A percentile compares a stretch with the other conserved stretches of the same genome.
These are phyloP conservation scores for Vitis cinerea DNA, from an alignment of 164 flowering plant species.

Conservation along the genomic window DNA sequence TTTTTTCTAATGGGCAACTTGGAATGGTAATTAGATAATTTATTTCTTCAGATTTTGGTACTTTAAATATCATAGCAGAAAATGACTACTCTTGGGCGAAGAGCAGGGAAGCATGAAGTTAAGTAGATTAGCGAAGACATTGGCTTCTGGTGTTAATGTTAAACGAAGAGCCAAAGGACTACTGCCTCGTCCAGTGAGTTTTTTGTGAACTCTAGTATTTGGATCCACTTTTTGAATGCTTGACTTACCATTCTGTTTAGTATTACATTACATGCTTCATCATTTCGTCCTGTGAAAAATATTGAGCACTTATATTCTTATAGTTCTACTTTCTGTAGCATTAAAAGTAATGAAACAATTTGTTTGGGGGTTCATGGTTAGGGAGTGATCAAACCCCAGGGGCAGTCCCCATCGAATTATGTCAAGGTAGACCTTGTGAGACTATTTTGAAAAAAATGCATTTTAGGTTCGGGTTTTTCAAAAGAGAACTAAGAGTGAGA, in stretches of 20 bases:
- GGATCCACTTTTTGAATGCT: neutral
- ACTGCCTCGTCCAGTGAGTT: constrained; percentile 85
- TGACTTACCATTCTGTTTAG: neutral
- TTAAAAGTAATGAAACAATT: too few relatives aligned
- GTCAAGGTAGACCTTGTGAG: too few relatives aligned
- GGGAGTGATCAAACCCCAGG: too few relatives aligned
- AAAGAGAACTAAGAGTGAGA: neutral
- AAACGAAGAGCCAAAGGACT: constrained; percentile 90
- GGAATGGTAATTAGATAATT: constrained; percentile 67
- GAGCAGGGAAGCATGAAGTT: constrained; percentile 85
- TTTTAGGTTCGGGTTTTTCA: neutral
- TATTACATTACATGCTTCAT: too few relatives aligned
- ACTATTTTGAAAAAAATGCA: neutral
- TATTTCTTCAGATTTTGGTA: constrained; percentile 7
- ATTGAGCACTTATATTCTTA: too few relatives aligned
- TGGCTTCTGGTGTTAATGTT: constrained; percentile 76
- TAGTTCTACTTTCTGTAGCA: too few relatives aligned
- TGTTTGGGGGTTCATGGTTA: too few relatives aligned
- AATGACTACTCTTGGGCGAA: constrained; percentile 8
- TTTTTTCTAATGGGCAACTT: constrained; percentile 87
- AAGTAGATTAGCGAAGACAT: constrained; percentile 70
- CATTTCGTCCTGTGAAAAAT: too few relatives aligned
- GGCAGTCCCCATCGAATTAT: too few relatives aligned
- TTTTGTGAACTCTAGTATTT: neutral
- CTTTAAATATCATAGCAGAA: neutral